Evolutionary conservation across 805 yeast genomes (phyloP).

Genomic region (Cyberlindnera mycetangii): DNA sequence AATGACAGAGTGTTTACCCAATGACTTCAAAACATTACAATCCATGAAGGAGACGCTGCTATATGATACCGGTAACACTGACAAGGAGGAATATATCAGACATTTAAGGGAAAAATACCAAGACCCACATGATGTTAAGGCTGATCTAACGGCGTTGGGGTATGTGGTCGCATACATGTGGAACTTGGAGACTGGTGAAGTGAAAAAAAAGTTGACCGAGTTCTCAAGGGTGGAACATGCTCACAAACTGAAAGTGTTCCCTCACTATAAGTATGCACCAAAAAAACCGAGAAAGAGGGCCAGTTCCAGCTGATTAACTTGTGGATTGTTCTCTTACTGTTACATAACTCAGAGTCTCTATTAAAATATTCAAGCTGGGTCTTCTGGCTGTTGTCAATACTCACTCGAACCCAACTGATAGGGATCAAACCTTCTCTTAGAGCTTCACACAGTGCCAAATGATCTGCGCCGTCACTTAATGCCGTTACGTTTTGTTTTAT

Average conservation of each 20-base stretch:
- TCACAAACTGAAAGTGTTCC: constrained; percentile 9
- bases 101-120: background rate
- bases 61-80: background rate
- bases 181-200: background rate
- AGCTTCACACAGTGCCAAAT: too few species aligned
- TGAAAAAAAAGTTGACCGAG: constrained; percentile 1
- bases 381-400: too few species aligned
- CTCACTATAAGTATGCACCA: constrained; percentile 5
- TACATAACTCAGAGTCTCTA: too few species aligned
- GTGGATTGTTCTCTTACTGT: too few species aligned
- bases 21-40: background rate
- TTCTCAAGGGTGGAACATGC: constrained; percentile 7
- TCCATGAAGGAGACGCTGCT: background rate
- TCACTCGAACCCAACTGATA: too few species aligned
- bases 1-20: constrained; percentile 4
- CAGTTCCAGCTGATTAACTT: background rate
- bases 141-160: constrained; percentile 4
- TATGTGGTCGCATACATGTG: constrained; percentile 9
- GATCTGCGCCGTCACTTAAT: too few species aligned
- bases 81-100: background rate
- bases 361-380: too few species aligned
- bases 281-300: background rate
- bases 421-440: too few species aligned
- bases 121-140: constrained; percentile 4
- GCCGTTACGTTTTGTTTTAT: too few species aligned